These are phyloP conservation scores for Scedosporium boydii DNA, from an alignment of 2,329 filamentous ascomycete genomes.

Conservation along the genomic window DNA sequence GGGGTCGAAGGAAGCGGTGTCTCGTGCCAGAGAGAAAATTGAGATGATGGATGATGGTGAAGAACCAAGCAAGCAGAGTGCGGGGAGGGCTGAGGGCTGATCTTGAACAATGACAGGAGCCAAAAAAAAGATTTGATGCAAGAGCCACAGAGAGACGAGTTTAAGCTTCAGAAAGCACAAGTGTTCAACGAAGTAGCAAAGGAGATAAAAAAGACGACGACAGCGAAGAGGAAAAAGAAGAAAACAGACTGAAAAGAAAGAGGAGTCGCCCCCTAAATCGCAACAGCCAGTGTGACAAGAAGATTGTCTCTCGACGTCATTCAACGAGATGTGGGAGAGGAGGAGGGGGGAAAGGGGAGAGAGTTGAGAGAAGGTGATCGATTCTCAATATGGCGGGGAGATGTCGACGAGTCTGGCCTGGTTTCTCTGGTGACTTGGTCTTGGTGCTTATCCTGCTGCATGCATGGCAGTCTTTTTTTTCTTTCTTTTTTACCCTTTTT, in stretches of 20 bases:
- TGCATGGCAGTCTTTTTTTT: not conserved
- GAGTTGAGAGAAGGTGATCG: constrained; percentile 16
- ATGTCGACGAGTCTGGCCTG: not conserved
- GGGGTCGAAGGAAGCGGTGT: not conserved
- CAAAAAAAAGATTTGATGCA: not conserved
- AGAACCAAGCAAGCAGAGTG: not conserved
- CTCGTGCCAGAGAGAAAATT: not conserved
- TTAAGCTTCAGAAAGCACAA: not conserved
- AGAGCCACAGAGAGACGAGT: not conserved
- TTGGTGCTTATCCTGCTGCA: not conserved
- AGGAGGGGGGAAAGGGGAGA: constrained; percentile 12
- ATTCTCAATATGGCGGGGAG: constrained; percentile 8
- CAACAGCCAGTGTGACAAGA: constrained; percentile 11
- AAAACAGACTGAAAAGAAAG: constrained; percentile 12
- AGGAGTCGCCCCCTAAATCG: constrained; percentile 12
- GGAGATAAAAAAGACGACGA: constrained; percentile 4
- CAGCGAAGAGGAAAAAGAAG: constrained; percentile 8
- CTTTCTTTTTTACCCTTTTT: not conserved
- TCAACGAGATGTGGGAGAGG: constrained; percentile 10
- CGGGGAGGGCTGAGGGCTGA: not conserved
- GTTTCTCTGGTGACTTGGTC: not conserved
- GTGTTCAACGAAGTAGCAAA: constrained; percentile 1
- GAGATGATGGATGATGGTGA: not conserved
- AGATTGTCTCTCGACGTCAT: constrained; percentile 8
- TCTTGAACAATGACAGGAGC: not conserved